Evolutionary conservation across 129 eudicot genomes (phyloP).

Genomic region (Smallanthus sonchifolius): DNA sequence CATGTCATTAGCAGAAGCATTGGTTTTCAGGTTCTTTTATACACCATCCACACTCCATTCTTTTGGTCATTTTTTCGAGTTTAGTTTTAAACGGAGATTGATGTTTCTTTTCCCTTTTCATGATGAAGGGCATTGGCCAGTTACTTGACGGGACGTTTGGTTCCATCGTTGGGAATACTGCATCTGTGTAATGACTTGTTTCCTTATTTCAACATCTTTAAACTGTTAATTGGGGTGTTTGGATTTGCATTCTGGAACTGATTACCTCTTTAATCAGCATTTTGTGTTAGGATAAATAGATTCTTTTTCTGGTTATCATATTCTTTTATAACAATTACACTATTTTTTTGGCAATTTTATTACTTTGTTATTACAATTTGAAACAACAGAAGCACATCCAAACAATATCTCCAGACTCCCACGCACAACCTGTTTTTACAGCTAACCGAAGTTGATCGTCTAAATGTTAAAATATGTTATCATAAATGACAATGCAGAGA

Average conservation of each 20-base stretch:
- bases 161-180: conserved; percentile 69
- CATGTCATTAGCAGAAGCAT: conserved; percentile 90
- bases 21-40: conserved; percentile 68
- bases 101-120: background rate
- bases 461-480: background rate
- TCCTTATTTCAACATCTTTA: background rate
- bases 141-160: conserved; percentile 85
- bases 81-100: background rate
- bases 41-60: background rate
- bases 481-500: conserved; percentile 51
- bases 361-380: background rate
- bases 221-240: background rate
- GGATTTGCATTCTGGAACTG: background rate
- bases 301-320: background rate
- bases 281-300: background rate
- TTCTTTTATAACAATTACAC: too few species aligned
- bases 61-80: background rate
- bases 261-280: background rate
- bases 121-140: conserved; percentile 74
- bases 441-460: background rate
- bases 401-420: background rate
- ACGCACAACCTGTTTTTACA: background rate
- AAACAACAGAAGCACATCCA: background rate
- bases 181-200: conserved; percentile 65
- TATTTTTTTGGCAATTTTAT: background rate